Conservation (phyloP, 1,284 basidiomycete genomes). For the Golubevia pallescens region DNA sequence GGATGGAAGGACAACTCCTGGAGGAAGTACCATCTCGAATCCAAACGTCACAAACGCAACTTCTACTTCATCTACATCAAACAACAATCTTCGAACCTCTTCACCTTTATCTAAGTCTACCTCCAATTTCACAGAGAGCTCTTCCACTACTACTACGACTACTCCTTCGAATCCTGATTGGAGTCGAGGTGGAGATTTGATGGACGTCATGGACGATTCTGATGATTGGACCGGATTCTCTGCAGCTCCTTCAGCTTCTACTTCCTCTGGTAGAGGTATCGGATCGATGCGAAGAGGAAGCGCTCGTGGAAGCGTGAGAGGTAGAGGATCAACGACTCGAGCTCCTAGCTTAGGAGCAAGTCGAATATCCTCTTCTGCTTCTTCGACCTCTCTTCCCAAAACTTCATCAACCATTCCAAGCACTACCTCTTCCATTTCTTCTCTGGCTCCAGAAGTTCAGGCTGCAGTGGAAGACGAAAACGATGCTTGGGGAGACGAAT, state of each 20-base stretch:
- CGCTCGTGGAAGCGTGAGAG: constrained; percentile 8
- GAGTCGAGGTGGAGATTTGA: constrained; percentile 21
- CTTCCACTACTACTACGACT: background rate
- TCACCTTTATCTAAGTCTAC: constrained; percentile 1
- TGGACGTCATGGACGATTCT: constrained; percentile 47
- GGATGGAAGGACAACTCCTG: constrained; percentile 6
- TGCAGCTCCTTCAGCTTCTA: constrained; percentile 29
- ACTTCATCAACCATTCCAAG: background rate
- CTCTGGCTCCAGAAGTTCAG: constrained; percentile 7
- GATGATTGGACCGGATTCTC: constrained; percentile 47
- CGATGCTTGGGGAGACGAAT: constrained; percentile 26
- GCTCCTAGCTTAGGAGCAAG: background rate
- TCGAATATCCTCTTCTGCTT: background rate
- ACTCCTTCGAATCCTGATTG: constrained; percentile 4
- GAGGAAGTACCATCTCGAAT: background rate
- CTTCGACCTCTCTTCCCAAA: background rate
- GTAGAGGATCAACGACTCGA: background rate
- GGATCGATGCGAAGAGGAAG: constrained; percentile 20
- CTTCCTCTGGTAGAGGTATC: constrained; percentile 12
- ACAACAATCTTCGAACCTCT: background rate
- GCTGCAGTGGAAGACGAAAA: constrained; percentile 12
- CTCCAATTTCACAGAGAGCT: too few relatives aligned
- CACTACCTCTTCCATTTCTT: background rate
- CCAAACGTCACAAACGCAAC: background rate
- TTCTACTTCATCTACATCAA: background rate